Evolutionary conservation across 2,329 filamentous ascomycete genomes (phyloP).

Genomic region (Xylariaceae sp.): DNA sequence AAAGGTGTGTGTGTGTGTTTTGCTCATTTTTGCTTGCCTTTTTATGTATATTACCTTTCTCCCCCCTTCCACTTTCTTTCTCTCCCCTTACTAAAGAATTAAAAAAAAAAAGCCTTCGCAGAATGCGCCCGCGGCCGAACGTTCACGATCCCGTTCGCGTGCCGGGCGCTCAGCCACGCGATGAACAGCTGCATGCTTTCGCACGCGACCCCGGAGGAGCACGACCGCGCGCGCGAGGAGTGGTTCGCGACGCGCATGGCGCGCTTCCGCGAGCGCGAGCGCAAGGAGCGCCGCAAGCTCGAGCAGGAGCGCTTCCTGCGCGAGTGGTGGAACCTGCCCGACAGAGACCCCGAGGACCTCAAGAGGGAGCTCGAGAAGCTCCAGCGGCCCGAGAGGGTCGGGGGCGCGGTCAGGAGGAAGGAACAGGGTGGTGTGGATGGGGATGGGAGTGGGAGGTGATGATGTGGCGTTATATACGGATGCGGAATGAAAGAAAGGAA

Average conservation of each 20-base stretch:
- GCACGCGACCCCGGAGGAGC: slow-evolving; percentile 76
- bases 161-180: slow-evolving; percentile 67
- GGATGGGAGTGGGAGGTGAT: neutral
- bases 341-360: slow-evolving; percentile 47
- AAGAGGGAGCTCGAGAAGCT: slow-evolving; percentile 48
- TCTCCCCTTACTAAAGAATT: neutral
- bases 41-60: neutral
- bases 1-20: slow-evolving; percentile 48
- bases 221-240: slow-evolving; percentile 84
- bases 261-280: slow-evolving; percentile 61
- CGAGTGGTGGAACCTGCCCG: slow-evolving; percentile 62
- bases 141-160: slow-evolving; percentile 81
- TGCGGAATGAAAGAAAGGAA: neutral
- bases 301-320: slow-evolving; percentile 61
- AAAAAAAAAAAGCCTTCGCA: slow-evolving; percentile 65
- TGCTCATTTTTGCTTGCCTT: neutral
- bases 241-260: slow-evolving; percentile 81
- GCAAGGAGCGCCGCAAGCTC: slow-evolving; percentile 52
- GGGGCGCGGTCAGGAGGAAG: slow-evolving; percentile 32
- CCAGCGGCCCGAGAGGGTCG: slow-evolving; percentile 47
- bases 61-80: neutral
- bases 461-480: neutral
- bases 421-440: slow-evolving; percentile 2
- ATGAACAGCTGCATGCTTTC: slow-evolving; percentile 95
- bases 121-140: slow-evolving; percentile 83